Base-by-base conservation (phyloP, 1,284 basidiomycete genomes). In the Meripilus lineatus region DNA sequence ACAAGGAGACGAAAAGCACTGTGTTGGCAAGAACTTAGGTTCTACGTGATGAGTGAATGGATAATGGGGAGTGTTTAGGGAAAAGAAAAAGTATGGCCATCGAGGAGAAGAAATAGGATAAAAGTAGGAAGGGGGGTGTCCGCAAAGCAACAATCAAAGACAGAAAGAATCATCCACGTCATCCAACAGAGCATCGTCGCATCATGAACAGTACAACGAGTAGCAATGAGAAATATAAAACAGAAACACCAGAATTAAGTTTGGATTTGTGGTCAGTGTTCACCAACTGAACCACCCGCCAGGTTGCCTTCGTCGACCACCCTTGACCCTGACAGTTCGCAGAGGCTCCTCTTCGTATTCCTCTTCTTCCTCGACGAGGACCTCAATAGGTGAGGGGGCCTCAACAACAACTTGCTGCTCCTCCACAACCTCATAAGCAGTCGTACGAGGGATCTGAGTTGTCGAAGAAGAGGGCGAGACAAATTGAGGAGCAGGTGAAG, bases 401-500 rank as follows among this genome's bases (percentile, higher is more conserved):
- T 55, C 51, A 17, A 54, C 54, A n/a, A n/a, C n/a, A n/a, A n/a
- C n/a, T n/a, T n/a, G n/a, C n/a, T n/a, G n/a, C 38, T 83, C 79
- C 48, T 87, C 81, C 5, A 75, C 72, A 22, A 78, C 60, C 56
- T 85, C 81, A 11, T 84, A 68, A 18, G 81, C 76, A 10, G 84
- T 87, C 18, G 86, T 89, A 50, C 74, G 74, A 20, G 84, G 85
- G 55, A 75, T 79, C 39, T 64, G 61, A 8, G 74, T 69, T 6
- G 76, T 74, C 28, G 75, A 70, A 14, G 74, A 68, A 3, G 76
- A 71, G 42, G 74, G 70, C 24, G 70, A 71, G 18, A 71, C 72
- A n/a, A n/a, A n/a, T 57, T 82, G 77, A 5, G 88, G 86, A 23
- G 77, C 75, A 28, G 87, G 87, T 50, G 75, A 75, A 25, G 84